A percentile compares a stretch with the other conserved stretches of the same genome.
phyloP scores from a whole-genome alignment of 352 stramenopile species.

The Plasmopara muralis region DNA sequence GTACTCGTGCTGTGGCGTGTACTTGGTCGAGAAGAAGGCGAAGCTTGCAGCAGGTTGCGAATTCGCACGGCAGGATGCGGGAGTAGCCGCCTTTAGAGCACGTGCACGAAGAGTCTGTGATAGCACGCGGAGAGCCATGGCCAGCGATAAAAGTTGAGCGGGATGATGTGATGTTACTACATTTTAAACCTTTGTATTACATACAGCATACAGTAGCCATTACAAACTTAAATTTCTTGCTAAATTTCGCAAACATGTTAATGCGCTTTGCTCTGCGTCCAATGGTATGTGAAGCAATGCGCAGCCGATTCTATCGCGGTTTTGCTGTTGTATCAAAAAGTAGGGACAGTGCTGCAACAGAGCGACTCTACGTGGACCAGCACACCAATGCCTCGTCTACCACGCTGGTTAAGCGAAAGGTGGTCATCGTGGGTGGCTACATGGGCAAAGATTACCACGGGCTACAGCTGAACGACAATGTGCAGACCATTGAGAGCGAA shows the following conservation, averaged over 20 bases:
- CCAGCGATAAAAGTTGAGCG: neutral
- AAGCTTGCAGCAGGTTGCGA: conserved; percentile 34
- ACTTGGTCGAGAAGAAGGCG: conserved; percentile 79
- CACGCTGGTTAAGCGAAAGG: conserved; percentile 80
- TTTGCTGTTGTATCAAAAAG: conserved; percentile 2
- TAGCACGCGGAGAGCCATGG: conserved; percentile 53
- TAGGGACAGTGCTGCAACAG: neutral
- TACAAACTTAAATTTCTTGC: neutral
- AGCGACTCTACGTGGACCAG: conserved; percentile 6
- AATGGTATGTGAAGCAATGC: conserved; percentile 7
- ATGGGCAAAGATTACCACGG: conserved; percentile 72
- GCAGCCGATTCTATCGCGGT: conserved; percentile 8
- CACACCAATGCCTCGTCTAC: neutral
- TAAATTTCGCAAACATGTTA: conserved; percentile 11
- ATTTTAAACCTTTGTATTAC: neutral
- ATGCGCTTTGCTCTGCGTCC: conserved; percentile 18
- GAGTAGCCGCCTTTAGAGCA: conserved; percentile 15
- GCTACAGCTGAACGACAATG: conserved; percentile 72
- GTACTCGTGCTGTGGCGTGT: conserved; percentile 84
- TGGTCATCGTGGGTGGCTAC: conserved; percentile 83
- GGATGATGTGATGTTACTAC: neutral
- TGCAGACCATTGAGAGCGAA: conserved; percentile 81
- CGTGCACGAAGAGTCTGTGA: conserved; percentile 45
- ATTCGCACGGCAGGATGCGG: conserved; percentile 26
- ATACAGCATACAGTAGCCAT: neutral